Evolutionary conservation across 306 rosid genomes (phyloP).

Genomic region (Pyrus bretschneideri): DNA sequence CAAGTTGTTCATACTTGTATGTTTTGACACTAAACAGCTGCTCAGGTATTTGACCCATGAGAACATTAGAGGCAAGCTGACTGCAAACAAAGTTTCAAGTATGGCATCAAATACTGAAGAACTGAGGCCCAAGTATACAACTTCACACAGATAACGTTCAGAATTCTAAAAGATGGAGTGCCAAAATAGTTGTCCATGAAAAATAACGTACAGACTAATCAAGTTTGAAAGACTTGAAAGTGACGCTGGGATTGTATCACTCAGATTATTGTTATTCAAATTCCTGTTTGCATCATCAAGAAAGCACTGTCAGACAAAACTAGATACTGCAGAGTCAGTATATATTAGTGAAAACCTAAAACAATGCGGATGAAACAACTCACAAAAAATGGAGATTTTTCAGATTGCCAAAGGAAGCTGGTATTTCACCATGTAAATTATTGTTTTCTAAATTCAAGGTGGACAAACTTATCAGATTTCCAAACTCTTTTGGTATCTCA

Average conservation of each 20-base stretch:
- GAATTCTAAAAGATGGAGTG: conserved; percentile 15
- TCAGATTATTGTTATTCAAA: conserved; percentile 70
- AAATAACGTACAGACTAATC: conserved; percentile 57
- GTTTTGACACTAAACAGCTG: conserved; percentile 44
- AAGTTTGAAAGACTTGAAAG: conserved; percentile 52
- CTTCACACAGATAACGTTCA: conserved; percentile 6
- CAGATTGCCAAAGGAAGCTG: conserved; percentile 72
- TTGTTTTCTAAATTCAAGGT: conserved; percentile 77
- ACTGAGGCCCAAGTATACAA: neutral
- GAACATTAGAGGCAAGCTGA: conserved; percentile 59
- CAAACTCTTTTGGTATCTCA: conserved; percentile 67
- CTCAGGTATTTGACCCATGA: conserved; percentile 70
- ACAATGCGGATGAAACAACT: conserved; percentile 30
- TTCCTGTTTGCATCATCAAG: conserved; percentile 49
- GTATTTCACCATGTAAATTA: conserved; percentile 72
- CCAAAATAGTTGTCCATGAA: conserved; percentile 5
- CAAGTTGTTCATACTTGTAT: conserved; percentile 60
- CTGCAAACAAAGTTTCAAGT: conserved; percentile 52
- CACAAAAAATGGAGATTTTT: conserved; percentile 73
- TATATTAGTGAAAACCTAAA: conserved; percentile 1
- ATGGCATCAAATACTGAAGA: conserved; percentile 28
- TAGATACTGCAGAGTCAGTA: conserved; percentile 7
- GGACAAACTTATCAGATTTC: conserved; percentile 56
- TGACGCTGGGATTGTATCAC: conserved; percentile 75
- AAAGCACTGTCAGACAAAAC: conserved; percentile 21